phyloP scores from a whole-genome alignment of 2,329 filamentous ascomycete species.

The Colletotrichum liriopes region DNA sequence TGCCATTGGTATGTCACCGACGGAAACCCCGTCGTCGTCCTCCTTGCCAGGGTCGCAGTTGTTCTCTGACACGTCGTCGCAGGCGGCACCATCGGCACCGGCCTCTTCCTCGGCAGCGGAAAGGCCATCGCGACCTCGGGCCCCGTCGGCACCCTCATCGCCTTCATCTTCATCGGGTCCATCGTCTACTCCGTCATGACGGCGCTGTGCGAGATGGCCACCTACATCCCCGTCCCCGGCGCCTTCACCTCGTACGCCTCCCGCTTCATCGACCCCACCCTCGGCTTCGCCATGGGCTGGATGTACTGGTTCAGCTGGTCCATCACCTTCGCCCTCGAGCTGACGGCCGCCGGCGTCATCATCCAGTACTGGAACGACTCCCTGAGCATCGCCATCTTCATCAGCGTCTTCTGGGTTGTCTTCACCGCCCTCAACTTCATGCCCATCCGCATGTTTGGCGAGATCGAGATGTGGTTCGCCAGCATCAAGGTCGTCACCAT shows the following conservation, averaged over 20 bases:
- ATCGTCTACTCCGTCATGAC: slow-evolving; percentile 85
- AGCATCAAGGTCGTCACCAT: slow-evolving; percentile 84
- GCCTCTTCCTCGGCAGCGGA: slow-evolving; percentile 80
- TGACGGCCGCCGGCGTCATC: slow-evolving; percentile 80
- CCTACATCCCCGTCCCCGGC: slow-evolving; percentile 82
- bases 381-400: slow-evolving; percentile 80
- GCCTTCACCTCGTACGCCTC: slow-evolving; percentile 84
- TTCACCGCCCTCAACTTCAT: slow-evolving; percentile 80
- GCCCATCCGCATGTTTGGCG: slow-evolving; percentile 81
- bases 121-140: slow-evolving; percentile 74
- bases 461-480: slow-evolving; percentile 85
- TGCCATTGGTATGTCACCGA: slow-evolving; percentile 57
- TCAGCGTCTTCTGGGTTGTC: slow-evolving; percentile 80
- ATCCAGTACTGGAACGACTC: slow-evolving; percentile 80
- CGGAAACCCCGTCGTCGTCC: background rate
- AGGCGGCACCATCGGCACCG: slow-evolving; percentile 78
- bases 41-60: background rate
- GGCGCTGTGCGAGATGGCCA: slow-evolving; percentile 80
- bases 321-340: slow-evolving; percentile 80
- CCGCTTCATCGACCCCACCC: slow-evolving; percentile 80
- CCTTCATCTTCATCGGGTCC: slow-evolving; percentile 78
- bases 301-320: slow-evolving; percentile 88
- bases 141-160: slow-evolving; percentile 77
- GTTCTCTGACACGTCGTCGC: slow-evolving; percentile 22
- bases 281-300: slow-evolving; percentile 87